Base-by-base conservation (phyloP, 2,329 filamentous ascomycete genomes). In the Pestalotiopsis sp. region DNA sequence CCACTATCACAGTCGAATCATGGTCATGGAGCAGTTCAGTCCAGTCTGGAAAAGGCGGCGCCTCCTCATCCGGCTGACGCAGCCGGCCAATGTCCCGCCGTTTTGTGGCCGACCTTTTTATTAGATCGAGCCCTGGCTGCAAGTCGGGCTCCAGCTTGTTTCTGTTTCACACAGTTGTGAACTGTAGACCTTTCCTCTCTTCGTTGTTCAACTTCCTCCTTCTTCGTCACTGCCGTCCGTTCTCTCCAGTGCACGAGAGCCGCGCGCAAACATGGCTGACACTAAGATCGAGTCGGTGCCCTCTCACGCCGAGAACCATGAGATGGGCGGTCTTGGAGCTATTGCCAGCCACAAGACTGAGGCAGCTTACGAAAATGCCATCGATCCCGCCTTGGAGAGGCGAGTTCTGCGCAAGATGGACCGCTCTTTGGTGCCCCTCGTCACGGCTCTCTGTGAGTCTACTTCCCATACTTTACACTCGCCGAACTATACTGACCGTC, bases 361-460 rank as follows among this genome's bases (percentile, higher is more conserved):
- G 20, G 49, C 27, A 17, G 17, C 49, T 25, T 27, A 65, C 38
- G 45, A 17, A 13, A 57, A 36, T 23, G 31, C 7, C 17, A 67
- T 67, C 23, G 66, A 67, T 36, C 66, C 75, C 4, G 77, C 52
- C 11, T 58, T 75, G 4, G 79, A 81, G 72, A 77, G 71, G 66
- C 72, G 78, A 2, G 75, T 81, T n/a, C 70, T 77, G 63, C 75
- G 75, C 56, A 81, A 81, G 68, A 75, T 80, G 12, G 79, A 81
- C 68, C 67, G 73, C n/a, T 69, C 69, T 6, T 70, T 81, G 14
- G 69, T 80, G n/a, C 70, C 76, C 2, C 71, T 81, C 25, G 74
- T 78, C 3, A 78, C 79, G 69, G 69, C 74, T 13, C 72, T 75
- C 41, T 80, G 76, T 79, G 69, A 67, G 75, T 69, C 27, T 63